These are phyloP conservation scores for Penicillium sp. DNA, from an alignment of 2,329 filamentous ascomycete genomes.

Conservation along the genomic window DNA sequence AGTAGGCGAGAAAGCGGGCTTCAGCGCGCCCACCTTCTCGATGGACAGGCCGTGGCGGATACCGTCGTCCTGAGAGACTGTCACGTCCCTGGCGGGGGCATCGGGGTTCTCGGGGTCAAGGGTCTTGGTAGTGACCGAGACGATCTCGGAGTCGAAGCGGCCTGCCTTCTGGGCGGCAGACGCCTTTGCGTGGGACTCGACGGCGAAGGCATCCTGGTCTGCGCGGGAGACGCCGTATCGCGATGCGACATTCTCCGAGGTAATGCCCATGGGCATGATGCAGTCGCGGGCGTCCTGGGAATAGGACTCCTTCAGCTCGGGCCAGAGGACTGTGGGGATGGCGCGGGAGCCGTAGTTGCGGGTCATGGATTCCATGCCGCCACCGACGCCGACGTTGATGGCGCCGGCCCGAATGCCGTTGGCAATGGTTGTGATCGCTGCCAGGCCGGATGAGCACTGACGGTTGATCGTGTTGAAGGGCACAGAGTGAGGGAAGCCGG, in stretches of 20 bases:
- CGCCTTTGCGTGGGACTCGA: conserved; percentile 64
- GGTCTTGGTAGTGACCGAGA: conserved; percentile 65
- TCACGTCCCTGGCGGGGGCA: conserved; percentile 50
- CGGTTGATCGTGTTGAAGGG: conserved; percentile 81
- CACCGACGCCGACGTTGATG: conserved; percentile 67
- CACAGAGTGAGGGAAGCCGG: conserved; percentile 63
- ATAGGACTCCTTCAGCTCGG: conserved; percentile 55
- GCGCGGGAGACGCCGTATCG: conserved; percentile 63
- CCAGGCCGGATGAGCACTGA: conserved; percentile 70
- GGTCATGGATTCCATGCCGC: conserved; percentile 95
- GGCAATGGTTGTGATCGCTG: conserved; percentile 65
- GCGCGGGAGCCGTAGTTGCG: conserved; percentile 75
- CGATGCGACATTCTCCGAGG: conserved; percentile 75
- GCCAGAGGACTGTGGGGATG: conserved; percentile 77
- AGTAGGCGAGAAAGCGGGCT: conserved; percentile 70
- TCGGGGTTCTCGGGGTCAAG: conserved; percentile 56
- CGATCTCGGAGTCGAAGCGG: conserved; percentile 67
- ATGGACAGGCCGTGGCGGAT: conserved; percentile 59
- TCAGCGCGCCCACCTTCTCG: conserved; percentile 67
- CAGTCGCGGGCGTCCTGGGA: conserved; percentile 69
- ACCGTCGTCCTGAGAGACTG: conserved; percentile 71
- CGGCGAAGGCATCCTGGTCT: conserved; percentile 78
- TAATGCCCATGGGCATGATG: conserved; percentile 89
- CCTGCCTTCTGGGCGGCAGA: conserved; percentile 60
- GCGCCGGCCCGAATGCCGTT: conserved; percentile 65